Evolutionary conservation across 306 rosid genomes (phyloP).

Genomic region (Sphenostylis stenocarpa): DNA sequence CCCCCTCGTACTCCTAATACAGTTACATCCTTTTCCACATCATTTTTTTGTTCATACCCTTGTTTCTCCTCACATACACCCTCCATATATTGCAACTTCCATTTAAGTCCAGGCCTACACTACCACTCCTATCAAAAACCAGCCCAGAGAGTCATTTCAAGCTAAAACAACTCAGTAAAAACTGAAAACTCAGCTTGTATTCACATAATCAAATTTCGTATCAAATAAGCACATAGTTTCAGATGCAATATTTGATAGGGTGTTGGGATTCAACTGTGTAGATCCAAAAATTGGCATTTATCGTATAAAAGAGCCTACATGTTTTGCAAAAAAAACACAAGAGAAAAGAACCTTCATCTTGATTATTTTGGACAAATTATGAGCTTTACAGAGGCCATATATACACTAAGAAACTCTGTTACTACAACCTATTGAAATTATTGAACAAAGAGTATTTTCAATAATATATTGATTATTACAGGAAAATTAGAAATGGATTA

Average conservation of each 20-base stretch:
- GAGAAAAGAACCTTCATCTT: too few relatives aligned
- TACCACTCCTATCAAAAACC: too few relatives aligned
- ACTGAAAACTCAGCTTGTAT: slow-evolving; percentile 14
- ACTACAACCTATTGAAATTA: background rate
- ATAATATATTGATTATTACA: background rate
- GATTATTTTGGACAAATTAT: too few relatives aligned
- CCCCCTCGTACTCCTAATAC: too few relatives aligned
- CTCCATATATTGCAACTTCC: too few relatives aligned
- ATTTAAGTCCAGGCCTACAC: too few relatives aligned
- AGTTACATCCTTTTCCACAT: too few relatives aligned
- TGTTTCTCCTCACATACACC: too few relatives aligned
- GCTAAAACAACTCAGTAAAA: slow-evolving; percentile 19
- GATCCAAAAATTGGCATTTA: background rate
- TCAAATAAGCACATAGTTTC: slow-evolving; percentile 13
- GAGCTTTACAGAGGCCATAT: too few relatives aligned
- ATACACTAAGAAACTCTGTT: too few relatives aligned
- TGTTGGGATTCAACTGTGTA: background rate
- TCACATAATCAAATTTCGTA: slow-evolving; percentile 16
- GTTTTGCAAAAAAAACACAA: too few relatives aligned
- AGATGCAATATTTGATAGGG: background rate
- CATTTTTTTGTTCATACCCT: too few relatives aligned
- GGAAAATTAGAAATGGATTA: background rate
- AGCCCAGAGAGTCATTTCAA: slow-evolving; percentile 16
- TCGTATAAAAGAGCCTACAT: background rate
- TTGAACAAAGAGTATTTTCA: background rate